phyloP scores from a whole-genome alignment of 73 alveolate species.

The Tetrahymena malaccensis region DNA sequence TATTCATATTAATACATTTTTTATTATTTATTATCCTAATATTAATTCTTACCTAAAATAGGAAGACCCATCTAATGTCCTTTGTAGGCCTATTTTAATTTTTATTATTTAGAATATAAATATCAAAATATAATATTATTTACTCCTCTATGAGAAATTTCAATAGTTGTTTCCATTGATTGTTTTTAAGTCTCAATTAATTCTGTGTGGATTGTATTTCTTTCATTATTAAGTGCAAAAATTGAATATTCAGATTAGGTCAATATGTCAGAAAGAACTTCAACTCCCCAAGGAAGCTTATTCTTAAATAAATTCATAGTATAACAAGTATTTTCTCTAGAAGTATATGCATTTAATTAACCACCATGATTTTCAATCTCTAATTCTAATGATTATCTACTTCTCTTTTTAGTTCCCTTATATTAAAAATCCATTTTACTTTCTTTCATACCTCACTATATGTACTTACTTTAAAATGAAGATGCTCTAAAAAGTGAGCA shows the following conservation, averaged over 20 bases:
- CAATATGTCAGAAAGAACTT: constrained; percentile 74
- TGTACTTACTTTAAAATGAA: constrained; percentile 77
- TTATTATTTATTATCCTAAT: background rate
- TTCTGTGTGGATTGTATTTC: constrained; percentile 75
- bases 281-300: constrained; percentile 52
- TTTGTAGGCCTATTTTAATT: constrained; percentile 37
- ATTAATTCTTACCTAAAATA: constrained; percentile 40
- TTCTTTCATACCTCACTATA: constrained; percentile 32
- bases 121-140: background rate
- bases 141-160: constrained; percentile 46
- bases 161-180: constrained; percentile 55
- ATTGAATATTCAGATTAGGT: constrained; percentile 60
- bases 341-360: constrained; percentile 83
- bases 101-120: constrained; percentile 49
- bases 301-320: constrained; percentile 60
- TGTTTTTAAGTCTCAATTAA: constrained; percentile 66
- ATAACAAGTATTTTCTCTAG: constrained; percentile 86
- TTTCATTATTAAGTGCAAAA: constrained; percentile 62
- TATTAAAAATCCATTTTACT: constrained; percentile 58
- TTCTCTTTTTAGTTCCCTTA: constrained; percentile 70
- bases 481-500: constrained; percentile 90
- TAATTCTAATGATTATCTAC: constrained; percentile 65
- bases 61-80: constrained; percentile 85
- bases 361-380: constrained; percentile 85
- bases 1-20: background rate